Evolutionary conservation across 2,329 filamentous ascomycete genomes (phyloP).

Genomic region (Alternaria burnsii): DNA sequence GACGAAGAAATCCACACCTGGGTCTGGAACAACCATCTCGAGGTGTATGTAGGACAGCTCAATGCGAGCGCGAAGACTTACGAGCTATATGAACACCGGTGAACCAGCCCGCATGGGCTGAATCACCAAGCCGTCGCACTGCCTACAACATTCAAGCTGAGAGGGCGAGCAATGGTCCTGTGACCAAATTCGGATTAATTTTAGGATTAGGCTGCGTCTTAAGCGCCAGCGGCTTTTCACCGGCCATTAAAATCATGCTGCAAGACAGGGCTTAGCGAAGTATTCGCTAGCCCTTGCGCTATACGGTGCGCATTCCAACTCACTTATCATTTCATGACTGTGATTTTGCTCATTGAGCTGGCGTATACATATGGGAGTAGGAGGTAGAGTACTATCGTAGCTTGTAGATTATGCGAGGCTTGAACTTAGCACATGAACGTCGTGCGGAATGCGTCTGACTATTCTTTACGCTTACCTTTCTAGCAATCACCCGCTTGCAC

Average conservation of each 20-base stretch:
- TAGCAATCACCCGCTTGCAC: too few relatives aligned
- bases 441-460: too few relatives aligned
- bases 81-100: background rate
- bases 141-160: background rate
- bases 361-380: too few relatives aligned
- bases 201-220: background rate
- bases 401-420: background rate
- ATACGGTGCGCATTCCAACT: background rate
- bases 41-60: background rate
- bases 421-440: background rate
- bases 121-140: background rate
- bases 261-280: background rate
- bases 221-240: background rate
- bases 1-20: background rate
- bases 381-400: fast-evolving
- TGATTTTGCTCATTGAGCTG: background rate
- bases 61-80: background rate
- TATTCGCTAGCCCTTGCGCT: background rate
- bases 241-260: background rate
- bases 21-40: background rate
- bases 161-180: background rate
- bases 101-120: background rate
- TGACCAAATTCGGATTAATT: background rate
- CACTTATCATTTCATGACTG: fast-evolving
- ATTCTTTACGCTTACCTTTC: too few relatives aligned